Conservation (phyloP, 257 asterid genomes). For the Penstemon newberryi region DNA sequence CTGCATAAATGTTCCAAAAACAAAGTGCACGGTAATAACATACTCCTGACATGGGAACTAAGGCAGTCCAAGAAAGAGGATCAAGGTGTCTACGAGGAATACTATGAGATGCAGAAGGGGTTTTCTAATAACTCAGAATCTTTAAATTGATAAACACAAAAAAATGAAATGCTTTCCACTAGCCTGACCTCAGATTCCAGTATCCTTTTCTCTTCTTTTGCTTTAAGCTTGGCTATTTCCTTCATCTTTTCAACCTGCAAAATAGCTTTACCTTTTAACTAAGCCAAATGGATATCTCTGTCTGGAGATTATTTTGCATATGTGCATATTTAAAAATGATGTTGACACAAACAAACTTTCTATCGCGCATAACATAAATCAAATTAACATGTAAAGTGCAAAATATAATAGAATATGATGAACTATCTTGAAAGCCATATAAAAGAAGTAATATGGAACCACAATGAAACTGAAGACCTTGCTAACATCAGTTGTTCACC, state of each 20-base stretch:
- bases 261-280: slow-evolving; percentile 20
- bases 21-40: neutral
- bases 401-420: neutral
- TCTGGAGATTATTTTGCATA: neutral
- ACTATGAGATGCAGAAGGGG: slow-evolving; percentile 1
- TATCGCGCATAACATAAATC: neutral
- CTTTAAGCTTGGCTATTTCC: slow-evolving; percentile 83
- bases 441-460: neutral
- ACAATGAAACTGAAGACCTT: neutral
- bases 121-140: slow-evolving; percentile 15
- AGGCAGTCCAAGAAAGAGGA: slow-evolving; percentile 8
- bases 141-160: neutral
- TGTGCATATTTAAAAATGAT: neutral
- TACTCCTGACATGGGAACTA: neutral
- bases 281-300: slow-evolving; percentile 23
- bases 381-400: slow-evolving; percentile 1
- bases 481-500: neutral
- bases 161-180: slow-evolving; percentile 6
- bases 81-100: neutral
- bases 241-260: slow-evolving; percentile 87
- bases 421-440: neutral
- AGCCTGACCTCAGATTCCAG: slow-evolving; percentile 78
- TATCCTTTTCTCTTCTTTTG: slow-evolving; percentile 71
- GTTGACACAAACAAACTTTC: neutral
- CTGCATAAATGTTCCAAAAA: neutral